phyloP scores from a whole-genome alignment of 169 alveolate species.

The Plasmodium blacklocki region DNA sequence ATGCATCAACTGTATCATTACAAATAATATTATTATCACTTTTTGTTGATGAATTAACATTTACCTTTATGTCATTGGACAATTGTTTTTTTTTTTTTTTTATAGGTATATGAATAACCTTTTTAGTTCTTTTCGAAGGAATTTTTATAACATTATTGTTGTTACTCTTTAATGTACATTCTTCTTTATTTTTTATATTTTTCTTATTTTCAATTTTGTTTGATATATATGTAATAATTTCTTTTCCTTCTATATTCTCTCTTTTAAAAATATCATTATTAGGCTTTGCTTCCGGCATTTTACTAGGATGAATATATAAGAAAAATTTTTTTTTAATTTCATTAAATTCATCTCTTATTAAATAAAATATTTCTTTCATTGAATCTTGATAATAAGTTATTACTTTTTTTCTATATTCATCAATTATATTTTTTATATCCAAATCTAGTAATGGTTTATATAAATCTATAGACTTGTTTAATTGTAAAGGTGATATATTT shows the following conservation, averaged over 20 bases:
- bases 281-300: constrained; percentile 46
- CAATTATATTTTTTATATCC: constrained; percentile 26
- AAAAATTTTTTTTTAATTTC: constrained; percentile 1
- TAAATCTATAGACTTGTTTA: constrained; percentile 21
- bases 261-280: constrained; percentile 41
- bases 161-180: constrained; percentile 8
- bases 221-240: constrained; percentile 23
- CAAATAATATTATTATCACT: not conserved
- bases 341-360: constrained; percentile 30
- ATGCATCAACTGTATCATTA: not conserved
- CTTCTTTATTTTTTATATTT: not conserved
- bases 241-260: constrained; percentile 5
- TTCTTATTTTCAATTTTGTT: constrained; percentile 2
- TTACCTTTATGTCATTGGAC: not conserved
- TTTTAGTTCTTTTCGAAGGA: constrained; percentile 33
- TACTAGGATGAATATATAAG: constrained; percentile 34
- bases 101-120: constrained; percentile 40
- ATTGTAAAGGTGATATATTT: not conserved
- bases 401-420: constrained; percentile 12
- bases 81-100: constrained; percentile 17
- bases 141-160: constrained; percentile 4
- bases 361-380: constrained; percentile 14
- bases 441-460: constrained; percentile 69
- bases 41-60: not conserved
- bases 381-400: constrained; percentile 15